Base-by-base conservation (phyloP, 176 grass and related monocot genomes). In the Leersia perrieri region DNA sequence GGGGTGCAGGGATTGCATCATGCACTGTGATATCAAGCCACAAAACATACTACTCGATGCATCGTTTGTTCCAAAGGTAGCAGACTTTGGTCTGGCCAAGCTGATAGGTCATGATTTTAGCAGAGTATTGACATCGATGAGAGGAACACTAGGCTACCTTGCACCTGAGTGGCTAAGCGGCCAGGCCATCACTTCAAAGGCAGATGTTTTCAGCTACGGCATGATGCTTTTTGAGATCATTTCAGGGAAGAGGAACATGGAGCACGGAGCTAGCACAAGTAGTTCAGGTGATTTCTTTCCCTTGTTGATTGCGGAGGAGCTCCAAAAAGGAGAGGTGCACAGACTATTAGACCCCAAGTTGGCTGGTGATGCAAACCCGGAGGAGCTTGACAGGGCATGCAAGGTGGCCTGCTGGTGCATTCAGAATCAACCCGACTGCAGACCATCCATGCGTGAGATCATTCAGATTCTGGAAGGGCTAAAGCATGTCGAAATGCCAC, bases 21-120 rank as follows among this genome's bases (percentile, higher is more conserved):
- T 84, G 23, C 82, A 85, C 39, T 85, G 82, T 41, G 82, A 85
- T 58, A 85, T 85, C 47, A 85, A 85, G 32, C 83, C 83, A 44
- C 35, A 78, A 47, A 85, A 85, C 36, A 85, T 85, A 27, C n/a
- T 78, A 7, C 5, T 85, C 35, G 55, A 85, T 33, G 42, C 16
- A n/a, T 80, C 40, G 0, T 39, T 69, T 36, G 40, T 60, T 36
- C 64, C 77, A 39, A 80, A 80, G 34, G 64, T 69, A 11, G 63
- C 64, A 15, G 63, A 80, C 57, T 80, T 80, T 9, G 77, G 77
- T 9, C 27, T 49, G 69, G 41, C 69, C 1, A 72, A 72, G 41
- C 69, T 72, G 13, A 30, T 72, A 45, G 69, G 69, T 39, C 41
- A 41, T 26, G 69, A 72, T 72, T 49, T 72, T 41, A 72, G 41